Evolutionary conservation across 75 land plant genomes (phyloP).

Genomic region (Isoetes taiwanensis): DNA sequence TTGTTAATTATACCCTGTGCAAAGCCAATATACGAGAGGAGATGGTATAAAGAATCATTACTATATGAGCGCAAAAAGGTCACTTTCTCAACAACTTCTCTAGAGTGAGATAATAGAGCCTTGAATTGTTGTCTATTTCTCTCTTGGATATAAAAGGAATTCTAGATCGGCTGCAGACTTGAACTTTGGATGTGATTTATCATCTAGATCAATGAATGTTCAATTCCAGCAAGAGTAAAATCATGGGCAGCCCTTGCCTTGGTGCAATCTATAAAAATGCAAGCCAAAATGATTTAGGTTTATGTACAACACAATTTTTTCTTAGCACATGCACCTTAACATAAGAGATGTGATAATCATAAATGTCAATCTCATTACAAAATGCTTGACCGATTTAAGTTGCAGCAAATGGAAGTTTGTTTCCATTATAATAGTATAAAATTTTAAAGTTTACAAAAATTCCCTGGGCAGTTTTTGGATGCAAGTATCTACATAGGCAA

Average conservation of each 20-base stretch:
- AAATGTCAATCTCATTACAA: conserved; percentile 75
- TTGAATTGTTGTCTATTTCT: conserved; percentile 45
- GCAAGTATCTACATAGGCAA: conserved; percentile 75
- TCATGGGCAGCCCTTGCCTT: conserved; percentile 84
- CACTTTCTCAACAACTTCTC: conserved; percentile 81
- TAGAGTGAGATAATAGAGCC: conserved; percentile 38
- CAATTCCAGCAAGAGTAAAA: conserved; percentile 93
- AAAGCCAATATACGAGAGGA: too few relatives aligned
- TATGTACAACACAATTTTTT: too few relatives aligned
- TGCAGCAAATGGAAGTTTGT: conserved; percentile 90
- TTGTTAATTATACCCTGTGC: too few relatives aligned
- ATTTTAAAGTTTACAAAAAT: conserved; percentile 95
- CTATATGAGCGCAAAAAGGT: too few relatives aligned
- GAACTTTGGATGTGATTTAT: conserved; percentile 84
- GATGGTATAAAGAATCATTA: too few relatives aligned
- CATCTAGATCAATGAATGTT: conserved; percentile 86
- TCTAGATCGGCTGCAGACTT: conserved; percentile 62
- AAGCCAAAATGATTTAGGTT: too few relatives aligned
- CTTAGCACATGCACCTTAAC: too few relatives aligned
- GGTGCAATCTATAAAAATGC: conserved; percentile 62
- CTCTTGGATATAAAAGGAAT: conserved; percentile 77
- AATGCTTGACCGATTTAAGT: conserved; percentile 97
- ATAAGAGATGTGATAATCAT: neutral
- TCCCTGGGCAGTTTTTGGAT: conserved; percentile 97
- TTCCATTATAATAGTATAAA: conserved; percentile 67